Percentiles rank a stretch among this genome's conserved stretches.
phyloP scores from a whole-genome alignment of 495 filamentous ascomycete species.

The Trichoderma gamsii region DNA sequence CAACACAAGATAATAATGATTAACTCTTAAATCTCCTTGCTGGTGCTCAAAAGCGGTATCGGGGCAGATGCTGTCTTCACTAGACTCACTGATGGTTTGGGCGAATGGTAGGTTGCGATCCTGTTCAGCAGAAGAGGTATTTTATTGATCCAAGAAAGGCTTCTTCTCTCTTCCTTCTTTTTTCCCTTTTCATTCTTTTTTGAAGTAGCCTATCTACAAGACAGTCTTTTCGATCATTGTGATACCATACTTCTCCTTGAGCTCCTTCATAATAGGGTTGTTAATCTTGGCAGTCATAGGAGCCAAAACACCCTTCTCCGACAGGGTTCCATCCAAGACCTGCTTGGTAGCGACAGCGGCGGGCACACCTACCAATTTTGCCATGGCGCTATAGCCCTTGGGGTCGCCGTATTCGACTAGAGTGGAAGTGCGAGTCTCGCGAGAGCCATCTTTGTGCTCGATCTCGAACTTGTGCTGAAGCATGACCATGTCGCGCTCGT shows the following conservation, averaged over 20 bases:
- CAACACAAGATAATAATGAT: too few species aligned
- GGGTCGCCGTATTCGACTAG: constrained; percentile 82
- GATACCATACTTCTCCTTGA: constrained; percentile 54
- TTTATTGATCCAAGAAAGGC: too few species aligned
- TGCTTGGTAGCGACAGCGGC: constrained; percentile 60
- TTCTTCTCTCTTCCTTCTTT: too few species aligned
- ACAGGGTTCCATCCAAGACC: constrained; percentile 76
- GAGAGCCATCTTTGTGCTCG: constrained; percentile 62
- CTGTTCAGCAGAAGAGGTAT: too few species aligned
- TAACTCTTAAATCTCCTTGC: too few species aligned
- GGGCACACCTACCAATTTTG: constrained; percentile 52
- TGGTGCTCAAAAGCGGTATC: too few species aligned
- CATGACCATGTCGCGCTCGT: constrained; percentile 76
- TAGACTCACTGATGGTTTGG: too few species aligned
- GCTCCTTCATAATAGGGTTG: constrained; percentile 62
- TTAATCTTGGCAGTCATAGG: constrained; percentile 72
- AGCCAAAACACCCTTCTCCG: constrained; percentile 71
- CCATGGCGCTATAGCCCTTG: constrained; percentile 81
- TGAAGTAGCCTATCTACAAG: too few species aligned
- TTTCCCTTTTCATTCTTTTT: too few species aligned
- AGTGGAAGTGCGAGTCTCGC: constrained; percentile 73
- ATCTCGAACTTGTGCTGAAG: constrained; percentile 92
- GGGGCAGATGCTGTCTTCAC: too few species aligned
- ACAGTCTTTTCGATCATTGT: too few species aligned
- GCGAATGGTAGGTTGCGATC: too few species aligned